Conservation (phyloP, 345 rosid species). For the Hypericum androsaemum region DNA sequence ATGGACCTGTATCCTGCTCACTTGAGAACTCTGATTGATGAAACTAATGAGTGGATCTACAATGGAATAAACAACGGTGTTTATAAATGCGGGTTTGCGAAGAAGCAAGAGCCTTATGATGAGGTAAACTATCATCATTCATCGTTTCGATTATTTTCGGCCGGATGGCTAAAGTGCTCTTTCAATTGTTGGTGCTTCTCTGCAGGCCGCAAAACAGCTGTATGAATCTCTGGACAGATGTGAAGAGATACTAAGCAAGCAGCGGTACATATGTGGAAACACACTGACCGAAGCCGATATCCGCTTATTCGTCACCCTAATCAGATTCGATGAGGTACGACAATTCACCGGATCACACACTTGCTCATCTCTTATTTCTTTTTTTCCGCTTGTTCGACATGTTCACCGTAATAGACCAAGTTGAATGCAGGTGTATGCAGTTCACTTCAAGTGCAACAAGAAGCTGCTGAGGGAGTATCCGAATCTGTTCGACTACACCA, state of each 20-base stretch:
- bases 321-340: constrained; percentile 89
- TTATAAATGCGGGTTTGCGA: constrained; percentile 45
- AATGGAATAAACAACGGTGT: constrained; percentile 36
- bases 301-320: constrained; percentile 67
- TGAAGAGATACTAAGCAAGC: constrained; percentile 58
- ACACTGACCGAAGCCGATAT: constrained; percentile 63
- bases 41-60: constrained; percentile 34
- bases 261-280: constrained; percentile 64
- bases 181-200: not conserved
- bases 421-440: constrained; percentile 46
- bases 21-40: constrained; percentile 27
- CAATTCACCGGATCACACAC: not conserved
- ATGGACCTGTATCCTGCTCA: constrained; percentile 35
- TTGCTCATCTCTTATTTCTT: not conserved
- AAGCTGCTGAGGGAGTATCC: constrained; percentile 59
- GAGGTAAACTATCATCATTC: constrained; percentile 19
- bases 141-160: not conserved
- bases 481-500: constrained; percentile 58
- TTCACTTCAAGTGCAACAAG: constrained; percentile 79
- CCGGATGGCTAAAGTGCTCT: not conserved
- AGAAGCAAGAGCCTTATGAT: constrained; percentile 38
- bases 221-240: constrained; percentile 69
- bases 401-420: no score
- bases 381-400: no score
- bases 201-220: constrained; percentile 59